Conservation (phyloP, 768 basidiomycete genomes). For the Boletus reticulatus region DNA sequence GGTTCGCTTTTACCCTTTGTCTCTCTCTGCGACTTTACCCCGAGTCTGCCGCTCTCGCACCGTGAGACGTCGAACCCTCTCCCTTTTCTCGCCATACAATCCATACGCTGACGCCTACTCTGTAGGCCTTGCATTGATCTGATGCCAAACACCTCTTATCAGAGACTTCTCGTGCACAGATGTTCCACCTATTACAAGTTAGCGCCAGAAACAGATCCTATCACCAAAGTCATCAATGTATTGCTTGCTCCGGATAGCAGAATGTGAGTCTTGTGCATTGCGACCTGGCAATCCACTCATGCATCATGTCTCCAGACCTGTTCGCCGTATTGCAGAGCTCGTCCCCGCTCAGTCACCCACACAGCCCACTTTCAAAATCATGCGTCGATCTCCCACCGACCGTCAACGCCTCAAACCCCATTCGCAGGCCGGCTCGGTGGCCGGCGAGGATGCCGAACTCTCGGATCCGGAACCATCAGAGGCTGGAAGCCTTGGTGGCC, state of each 20-base stretch:
- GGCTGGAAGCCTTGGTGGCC: slow-evolving; percentile 70
- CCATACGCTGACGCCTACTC: slow-evolving; percentile 25
- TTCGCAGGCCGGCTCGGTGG: slow-evolving; percentile 72
- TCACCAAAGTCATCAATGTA: slow-evolving; percentile 63
- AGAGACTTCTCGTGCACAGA: slow-evolving; percentile 81
- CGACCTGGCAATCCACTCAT: slow-evolving; percentile 7
- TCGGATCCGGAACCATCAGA: slow-evolving; percentile 83
- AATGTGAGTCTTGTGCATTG: slow-evolving; percentile 53
- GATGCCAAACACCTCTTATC: slow-evolving; percentile 72
- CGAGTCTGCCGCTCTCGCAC: slow-evolving; percentile 1
- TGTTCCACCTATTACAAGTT: slow-evolving; percentile 81
- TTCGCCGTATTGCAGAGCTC: slow-evolving; percentile 68
- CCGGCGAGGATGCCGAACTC: slow-evolving; percentile 71
- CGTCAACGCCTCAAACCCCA: slow-evolving; percentile 54
- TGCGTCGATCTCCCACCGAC: slow-evolving; percentile 64
- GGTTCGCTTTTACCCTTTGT: slow-evolving; percentile 41
- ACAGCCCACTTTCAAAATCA: slow-evolving; percentile 85
- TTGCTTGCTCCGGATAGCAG: slow-evolving; percentile 59
- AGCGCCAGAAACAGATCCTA: slow-evolving; percentile 63
- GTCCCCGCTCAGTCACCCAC: slow-evolving; percentile 70
- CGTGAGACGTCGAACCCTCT: background rate
- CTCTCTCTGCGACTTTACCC: background rate
- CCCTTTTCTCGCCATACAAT: background rate
- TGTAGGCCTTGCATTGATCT: slow-evolving; percentile 63
- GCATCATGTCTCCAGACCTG: slow-evolving; percentile 47